phyloP scores from a whole-genome alignment of 2,329 filamentous ascomycete genomes.

The Penicillium sp. region DNA sequence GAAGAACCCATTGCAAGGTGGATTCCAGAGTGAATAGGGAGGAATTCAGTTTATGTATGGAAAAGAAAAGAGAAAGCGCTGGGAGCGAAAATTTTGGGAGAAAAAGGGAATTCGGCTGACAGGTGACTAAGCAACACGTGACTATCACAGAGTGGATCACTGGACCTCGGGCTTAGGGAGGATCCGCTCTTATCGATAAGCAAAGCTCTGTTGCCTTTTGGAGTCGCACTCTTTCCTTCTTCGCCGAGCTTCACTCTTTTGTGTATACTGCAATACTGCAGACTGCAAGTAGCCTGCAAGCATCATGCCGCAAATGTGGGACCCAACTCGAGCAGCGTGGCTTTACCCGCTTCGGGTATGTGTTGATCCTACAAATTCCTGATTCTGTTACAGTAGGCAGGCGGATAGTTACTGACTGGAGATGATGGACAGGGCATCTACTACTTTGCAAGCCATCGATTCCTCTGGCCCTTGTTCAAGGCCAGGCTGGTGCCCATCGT shows the following conservation, averaged over 20 bases:
- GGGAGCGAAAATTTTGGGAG: conserved; percentile 27
- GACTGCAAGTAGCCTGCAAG: conserved; percentile 6
- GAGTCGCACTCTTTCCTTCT: neutral
- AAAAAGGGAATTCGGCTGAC: conserved; percentile 24
- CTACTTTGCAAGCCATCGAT: conserved; percentile 78
- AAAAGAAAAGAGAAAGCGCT: conserved; percentile 41
- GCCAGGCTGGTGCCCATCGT: conserved; percentile 79
- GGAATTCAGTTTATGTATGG: conserved; percentile 50
- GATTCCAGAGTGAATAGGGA: conserved; percentile 56
- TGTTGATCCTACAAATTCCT: conserved; percentile 18
- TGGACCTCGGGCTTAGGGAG: neutral
- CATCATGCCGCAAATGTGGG: conserved; percentile 30
- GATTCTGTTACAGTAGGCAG: conserved; percentile 2
- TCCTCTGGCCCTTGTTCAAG: conserved; percentile 81
- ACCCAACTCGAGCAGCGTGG: conserved; percentile 49
- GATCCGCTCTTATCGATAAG: conserved; percentile 45
- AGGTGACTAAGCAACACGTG: conserved; percentile 32
- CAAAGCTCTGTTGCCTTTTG: conserved; percentile 21
- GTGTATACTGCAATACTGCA: neutral
- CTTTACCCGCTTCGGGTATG: conserved; percentile 56
- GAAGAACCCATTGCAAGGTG: conserved; percentile 46
- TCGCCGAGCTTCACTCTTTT: neutral
- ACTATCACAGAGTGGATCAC: neutral
- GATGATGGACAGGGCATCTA: conserved; percentile 67
- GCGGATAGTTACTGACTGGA: conserved; percentile 15